Evolutionary conservation across 129 eudicot species (phyloP), one percentile per base, ranked within the genome.

Genomic region (Chrysanthemum seticuspe): DNA sequence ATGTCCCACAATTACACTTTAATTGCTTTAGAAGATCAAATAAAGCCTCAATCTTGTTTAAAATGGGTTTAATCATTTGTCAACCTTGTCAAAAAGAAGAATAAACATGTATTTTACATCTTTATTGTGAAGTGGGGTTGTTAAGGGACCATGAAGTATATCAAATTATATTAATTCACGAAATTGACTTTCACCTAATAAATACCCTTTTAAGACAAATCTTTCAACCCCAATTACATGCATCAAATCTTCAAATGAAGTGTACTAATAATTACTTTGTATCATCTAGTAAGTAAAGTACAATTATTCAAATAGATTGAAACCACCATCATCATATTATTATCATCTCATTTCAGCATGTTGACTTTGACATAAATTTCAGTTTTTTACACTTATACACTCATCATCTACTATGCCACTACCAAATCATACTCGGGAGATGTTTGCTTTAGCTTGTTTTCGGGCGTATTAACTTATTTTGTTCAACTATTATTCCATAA

Each of bases 161-260:
- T 50, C 70, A 48, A 51, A n/a, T 70, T 2, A 62, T 70, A 78
- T 34, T 56, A 44, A 70, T 40, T 70, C 51, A 77, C 40, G 72
- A 77, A 62, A 71, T 45, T 77, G 62, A 60, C 76, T 58, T 29
- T 15, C 44, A 51, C 57, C 23, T 31, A 73, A 44, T 71, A 23
- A 73, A 40, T 71, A 15, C 3, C 77, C 67, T 71, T 71, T 70
- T 71, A 62, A 27, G 4, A 73, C 47, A 70, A 70, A 62, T 62
- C 58, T 71, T 54, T 12, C 49, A 53, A 53, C 76, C 27, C 51
- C 52, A 77, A 62, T 36, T 31, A 70, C 8, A 71, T 23, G 67
- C 14, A 63, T 15, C 50, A 44, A 2, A 40, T 77, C 25, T 21
- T 51, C 36, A 6, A 40, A 40, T 5, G 47, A 40, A 40, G 47